A percentile compares a stretch with the other conserved stretches of the same genome.
phyloP scores from a whole-genome alignment of 2,329 filamentous ascomycete genomes.

The Pezicula neosporulosa region DNA sequence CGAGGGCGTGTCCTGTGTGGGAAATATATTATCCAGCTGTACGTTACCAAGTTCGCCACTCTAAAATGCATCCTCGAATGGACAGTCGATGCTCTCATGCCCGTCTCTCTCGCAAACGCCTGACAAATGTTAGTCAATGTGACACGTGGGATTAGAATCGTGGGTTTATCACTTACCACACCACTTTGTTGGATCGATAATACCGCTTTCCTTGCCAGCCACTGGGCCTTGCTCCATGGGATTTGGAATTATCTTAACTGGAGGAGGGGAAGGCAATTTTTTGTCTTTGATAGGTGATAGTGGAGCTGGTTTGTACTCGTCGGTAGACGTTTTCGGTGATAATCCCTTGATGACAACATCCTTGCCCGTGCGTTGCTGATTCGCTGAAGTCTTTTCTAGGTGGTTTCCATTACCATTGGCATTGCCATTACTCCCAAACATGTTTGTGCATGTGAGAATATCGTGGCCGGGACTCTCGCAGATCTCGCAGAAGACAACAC shows the following conservation, averaged over 20 bases:
- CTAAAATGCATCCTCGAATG: conserved; percentile 78
- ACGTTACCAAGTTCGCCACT: conserved; percentile 20
- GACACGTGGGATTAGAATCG: background rate
- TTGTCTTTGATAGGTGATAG: conserved; percentile 46
- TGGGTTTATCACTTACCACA: conserved; percentile 48
- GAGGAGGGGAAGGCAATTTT: conserved; percentile 38
- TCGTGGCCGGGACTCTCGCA: conserved; percentile 91
- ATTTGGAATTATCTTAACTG: conserved; percentile 51
- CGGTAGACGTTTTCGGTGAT: conserved; percentile 30
- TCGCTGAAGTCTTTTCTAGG: conserved; percentile 6
- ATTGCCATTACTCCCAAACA: conserved; percentile 50
- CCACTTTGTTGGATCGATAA: conserved; percentile 86
- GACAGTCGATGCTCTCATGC: conserved; percentile 93
- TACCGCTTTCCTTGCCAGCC: conserved; percentile 73
- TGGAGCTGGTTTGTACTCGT: conserved; percentile 50
- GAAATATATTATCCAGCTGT: background rate
- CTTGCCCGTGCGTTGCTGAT: conserved; percentile 28
- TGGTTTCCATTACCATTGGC: conserved; percentile 3
- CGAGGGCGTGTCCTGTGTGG: background rate
- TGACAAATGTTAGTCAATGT: background rate
- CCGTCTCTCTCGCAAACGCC: conserved; percentile 91
- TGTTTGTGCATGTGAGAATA: conserved; percentile 89
- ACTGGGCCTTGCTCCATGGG: conserved; percentile 65
- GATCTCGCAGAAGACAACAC: conserved; percentile 66
- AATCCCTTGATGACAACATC: conserved; percentile 36